A percentile compares a stretch with the other conserved stretches of the same genome.
Evolutionary conservation across 257 asterid species (phyloP).

Genomic region (Eustoma russellianum): DNA sequence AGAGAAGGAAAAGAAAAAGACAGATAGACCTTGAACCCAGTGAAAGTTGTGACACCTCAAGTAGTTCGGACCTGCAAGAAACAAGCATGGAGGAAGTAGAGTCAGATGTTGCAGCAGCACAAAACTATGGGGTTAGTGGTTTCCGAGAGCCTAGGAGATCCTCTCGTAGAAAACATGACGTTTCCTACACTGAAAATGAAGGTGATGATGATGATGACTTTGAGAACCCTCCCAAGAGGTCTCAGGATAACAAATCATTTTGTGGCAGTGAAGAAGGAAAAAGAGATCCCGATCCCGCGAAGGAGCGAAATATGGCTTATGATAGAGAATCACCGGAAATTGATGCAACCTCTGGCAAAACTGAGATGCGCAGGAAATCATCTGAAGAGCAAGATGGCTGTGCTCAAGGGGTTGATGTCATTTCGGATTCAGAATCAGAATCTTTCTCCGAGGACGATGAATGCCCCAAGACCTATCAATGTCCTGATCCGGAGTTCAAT

Average conservation of each 20-base stretch:
- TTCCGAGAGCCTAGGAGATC: conserved; percentile 41
- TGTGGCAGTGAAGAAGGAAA: conserved; percentile 16
- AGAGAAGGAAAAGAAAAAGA: conserved; percentile 36
- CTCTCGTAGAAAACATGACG: conserved; percentile 44
- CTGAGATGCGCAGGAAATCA: conserved; percentile 11
- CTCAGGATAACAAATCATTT: conserved; percentile 24
- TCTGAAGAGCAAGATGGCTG: conserved; percentile 9
- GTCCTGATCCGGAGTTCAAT: conserved; percentile 50
- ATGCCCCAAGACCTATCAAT: conserved; percentile 2
- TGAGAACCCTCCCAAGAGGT: conserved; percentile 25
- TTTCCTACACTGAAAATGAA: conserved; percentile 44
- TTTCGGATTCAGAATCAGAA: conserved; percentile 29
- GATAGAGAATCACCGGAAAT: conserved; percentile 17
- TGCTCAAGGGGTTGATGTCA: conserved; percentile 22
- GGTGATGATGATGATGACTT: conserved; percentile 32
- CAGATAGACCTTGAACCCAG: conserved; percentile 35
- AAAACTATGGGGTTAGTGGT: conserved; percentile 26
- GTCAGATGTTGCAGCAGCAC: conserved; percentile 15
- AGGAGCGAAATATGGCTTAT: conserved; percentile 12
- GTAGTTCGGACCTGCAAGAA: conserved; percentile 38
- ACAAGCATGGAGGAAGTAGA: conserved; percentile 16
- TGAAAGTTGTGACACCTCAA: conserved; percentile 42
- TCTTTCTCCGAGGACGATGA: conserved; percentile 10
- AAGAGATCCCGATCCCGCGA: conserved; percentile 13
- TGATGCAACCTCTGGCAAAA: conserved; percentile 12